phyloP scores from a whole-genome alignment of 2,329 filamentous ascomycete genomes.

The Fusarium papillatum region DNA sequence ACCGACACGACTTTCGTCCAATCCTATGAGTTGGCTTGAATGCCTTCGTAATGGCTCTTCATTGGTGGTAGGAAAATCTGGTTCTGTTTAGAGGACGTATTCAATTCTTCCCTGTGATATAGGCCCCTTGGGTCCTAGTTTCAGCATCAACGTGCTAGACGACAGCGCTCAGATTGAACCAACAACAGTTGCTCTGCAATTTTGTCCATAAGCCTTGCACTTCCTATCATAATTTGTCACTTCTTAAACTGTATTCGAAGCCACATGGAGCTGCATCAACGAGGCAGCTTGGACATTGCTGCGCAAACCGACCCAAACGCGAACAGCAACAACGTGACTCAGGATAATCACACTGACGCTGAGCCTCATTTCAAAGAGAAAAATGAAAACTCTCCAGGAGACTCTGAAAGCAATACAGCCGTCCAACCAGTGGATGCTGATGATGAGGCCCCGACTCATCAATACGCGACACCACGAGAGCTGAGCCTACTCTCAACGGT shows the following conservation, averaged over 20 bases:
- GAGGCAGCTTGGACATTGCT: constrained; percentile 1
- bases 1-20: background rate
- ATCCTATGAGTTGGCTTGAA: background rate
- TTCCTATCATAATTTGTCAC: background rate
- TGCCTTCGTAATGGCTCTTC: background rate
- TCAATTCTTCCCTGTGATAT: background rate
- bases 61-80: background rate
- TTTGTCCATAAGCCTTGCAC: background rate
- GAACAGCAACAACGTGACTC: background rate
- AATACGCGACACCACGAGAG: constrained; percentile 25
- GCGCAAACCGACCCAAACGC: background rate
- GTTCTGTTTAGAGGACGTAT: background rate
- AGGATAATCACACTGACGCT: background rate
- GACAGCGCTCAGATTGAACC: background rate
- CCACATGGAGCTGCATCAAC: constrained; percentile 5
- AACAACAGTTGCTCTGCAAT: background rate
- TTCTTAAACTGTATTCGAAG: background rate
- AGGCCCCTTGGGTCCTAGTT: background rate
- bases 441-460: constrained; percentile 7
- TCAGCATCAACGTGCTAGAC: too few species aligned
- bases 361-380: background rate
- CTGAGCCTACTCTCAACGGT: constrained; percentile 22
- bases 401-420: background rate
- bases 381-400: background rate
- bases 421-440: background rate